Conservation (phyloP, 495 filamentous ascomycete species). For the Aeminium ludgeri region DNA sequence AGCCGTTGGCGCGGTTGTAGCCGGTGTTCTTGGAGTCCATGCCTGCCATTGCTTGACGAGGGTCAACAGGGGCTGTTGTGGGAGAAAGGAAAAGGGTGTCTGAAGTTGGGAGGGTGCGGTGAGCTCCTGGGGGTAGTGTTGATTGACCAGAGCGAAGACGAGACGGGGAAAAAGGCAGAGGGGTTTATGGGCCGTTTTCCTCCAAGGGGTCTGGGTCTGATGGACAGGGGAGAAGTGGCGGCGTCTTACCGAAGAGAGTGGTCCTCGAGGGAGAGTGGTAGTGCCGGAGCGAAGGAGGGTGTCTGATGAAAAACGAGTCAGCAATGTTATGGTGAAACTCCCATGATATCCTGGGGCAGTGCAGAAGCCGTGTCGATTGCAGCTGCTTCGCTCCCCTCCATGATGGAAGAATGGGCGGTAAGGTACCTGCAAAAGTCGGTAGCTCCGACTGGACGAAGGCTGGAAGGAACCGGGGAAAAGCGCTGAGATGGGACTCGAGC, state of each 20-base stretch:
- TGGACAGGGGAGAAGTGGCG: neutral
- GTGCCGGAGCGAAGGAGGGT: neutral
- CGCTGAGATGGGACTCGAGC: too few species aligned
- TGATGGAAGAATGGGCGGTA: too few species aligned
- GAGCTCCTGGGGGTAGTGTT: neutral
- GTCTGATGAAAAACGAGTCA: neutral
- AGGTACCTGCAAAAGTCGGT: too few species aligned
- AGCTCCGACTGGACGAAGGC: too few species aligned
- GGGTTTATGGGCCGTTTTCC: too few species aligned
- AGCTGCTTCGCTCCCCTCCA: too few species aligned
- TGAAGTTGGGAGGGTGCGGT: neutral
- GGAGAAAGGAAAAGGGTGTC: neutral
- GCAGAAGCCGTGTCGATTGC: too few species aligned
- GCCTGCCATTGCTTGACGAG: conserved; percentile 5
- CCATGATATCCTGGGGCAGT: too few species aligned
- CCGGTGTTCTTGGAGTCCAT: conserved; percentile 11
- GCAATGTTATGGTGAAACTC: too few species aligned
- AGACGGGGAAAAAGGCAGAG: neutral
- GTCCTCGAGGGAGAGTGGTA: neutral
- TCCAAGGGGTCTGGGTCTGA: too few species aligned
- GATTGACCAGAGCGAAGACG: neutral
- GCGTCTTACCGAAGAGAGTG: conserved; percentile 2
- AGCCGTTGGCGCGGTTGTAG: conserved; percentile 9
- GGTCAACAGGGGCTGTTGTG: neutral
- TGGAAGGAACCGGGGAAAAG: too few species aligned